A percentile compares a stretch with the other conserved stretches of the same genome.
phyloP scores from a whole-genome alignment of 2,329 filamentous ascomycete species.

The Colletotrichum chlorophyti region DNA sequence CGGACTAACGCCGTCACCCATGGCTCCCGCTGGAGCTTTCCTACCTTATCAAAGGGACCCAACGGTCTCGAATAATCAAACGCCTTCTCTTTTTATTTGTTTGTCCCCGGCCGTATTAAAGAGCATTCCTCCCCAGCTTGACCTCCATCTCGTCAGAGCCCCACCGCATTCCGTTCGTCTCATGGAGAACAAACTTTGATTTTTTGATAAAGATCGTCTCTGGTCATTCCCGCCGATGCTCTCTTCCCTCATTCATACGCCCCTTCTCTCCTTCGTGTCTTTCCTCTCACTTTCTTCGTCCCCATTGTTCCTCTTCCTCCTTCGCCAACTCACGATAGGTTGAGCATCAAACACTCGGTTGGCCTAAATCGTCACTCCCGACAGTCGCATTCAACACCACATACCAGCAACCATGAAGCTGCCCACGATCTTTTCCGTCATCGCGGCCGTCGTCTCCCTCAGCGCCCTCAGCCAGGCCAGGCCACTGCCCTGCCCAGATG shows the following conservation, averaged over 20 bases:
- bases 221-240: neutral
- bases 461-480: conserved; percentile 36
- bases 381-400: too few species aligned
- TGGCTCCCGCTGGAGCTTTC: conserved; percentile 11
- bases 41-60: neutral
- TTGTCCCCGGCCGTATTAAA: conserved; percentile 20
- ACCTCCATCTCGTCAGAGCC: neutral
- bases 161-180: conserved; percentile 6
- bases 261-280: too few species aligned
- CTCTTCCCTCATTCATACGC: conserved; percentile 6
- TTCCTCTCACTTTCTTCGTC: neutral
- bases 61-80: too few species aligned
- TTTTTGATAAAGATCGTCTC: neutral
- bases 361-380: neutral
- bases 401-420: conserved; percentile 34
- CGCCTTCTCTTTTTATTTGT: conserved; percentile 13
- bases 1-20: conserved; percentile 16
- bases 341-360: too few species aligned
- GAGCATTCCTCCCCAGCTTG: conserved; percentile 14
- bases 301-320: too few species aligned
- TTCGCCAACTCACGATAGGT: too few species aligned
- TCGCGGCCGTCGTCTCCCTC: conserved; percentile 35
- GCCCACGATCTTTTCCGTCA: conserved; percentile 31
- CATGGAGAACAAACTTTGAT: conserved; percentile 4
- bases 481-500: conserved; percentile 47